Evolutionary conservation across 2,329 filamentous ascomycete species (phyloP).

Genomic region (Fusarium decemcellulare): DNA sequence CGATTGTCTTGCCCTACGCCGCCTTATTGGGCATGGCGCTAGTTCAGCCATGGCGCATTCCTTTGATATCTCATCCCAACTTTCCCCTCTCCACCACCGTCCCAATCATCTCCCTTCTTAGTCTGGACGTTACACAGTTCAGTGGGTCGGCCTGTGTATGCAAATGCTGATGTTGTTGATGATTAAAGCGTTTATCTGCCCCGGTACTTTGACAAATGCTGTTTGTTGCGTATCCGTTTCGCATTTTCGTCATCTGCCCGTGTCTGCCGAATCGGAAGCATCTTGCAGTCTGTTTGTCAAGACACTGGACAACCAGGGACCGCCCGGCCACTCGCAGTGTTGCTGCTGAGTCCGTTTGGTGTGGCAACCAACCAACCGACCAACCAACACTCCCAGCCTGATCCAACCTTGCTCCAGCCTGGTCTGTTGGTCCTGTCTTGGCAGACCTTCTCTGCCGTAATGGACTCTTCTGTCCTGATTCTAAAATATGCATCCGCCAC

Average conservation of each 20-base stretch:
- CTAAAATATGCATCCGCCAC: slow-evolving; percentile 17
- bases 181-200: neutral
- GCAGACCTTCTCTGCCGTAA: slow-evolving; percentile 25
- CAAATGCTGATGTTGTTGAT: slow-evolving; percentile 4
- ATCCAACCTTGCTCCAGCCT: slow-evolving; percentile 29
- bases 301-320: slow-evolving; percentile 30
- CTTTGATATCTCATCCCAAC: slow-evolving; percentile 36
- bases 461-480: slow-evolving; percentile 27
- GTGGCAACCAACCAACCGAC: slow-evolving; percentile 31
- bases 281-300: slow-evolving; percentile 34
- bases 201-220: slow-evolving; percentile 9
- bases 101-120: slow-evolving; percentile 36
- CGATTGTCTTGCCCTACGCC: slow-evolving; percentile 36
- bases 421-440: slow-evolving; percentile 34
- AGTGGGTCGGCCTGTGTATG: neutral
- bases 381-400: slow-evolving; percentile 30
- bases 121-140: slow-evolving; percentile 17
- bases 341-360: slow-evolving; percentile 35
- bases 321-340: slow-evolving; percentile 26
- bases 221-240: neutral
- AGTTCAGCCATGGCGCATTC: slow-evolving; percentile 45
- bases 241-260: slow-evolving; percentile 7
- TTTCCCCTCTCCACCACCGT: neutral
- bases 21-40: slow-evolving; percentile 42
- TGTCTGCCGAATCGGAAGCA: slow-evolving; percentile 11